Percentiles rank a stretch among this genome's conserved stretches.
phyloP scores from a whole-genome alignment of 257 asterid species.

The Primulina eburnea region DNA sequence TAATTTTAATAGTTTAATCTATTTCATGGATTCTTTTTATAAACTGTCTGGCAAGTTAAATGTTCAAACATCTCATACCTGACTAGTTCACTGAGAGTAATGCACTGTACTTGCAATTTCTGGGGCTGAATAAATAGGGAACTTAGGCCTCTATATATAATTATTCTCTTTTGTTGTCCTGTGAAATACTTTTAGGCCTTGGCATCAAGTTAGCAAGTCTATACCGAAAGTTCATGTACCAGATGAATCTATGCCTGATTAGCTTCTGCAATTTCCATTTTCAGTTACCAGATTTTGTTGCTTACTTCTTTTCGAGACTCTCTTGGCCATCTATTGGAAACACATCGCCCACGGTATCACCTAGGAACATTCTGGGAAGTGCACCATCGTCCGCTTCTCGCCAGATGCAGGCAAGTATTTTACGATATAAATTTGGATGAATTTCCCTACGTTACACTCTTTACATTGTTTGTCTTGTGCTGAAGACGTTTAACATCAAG shows the following conservation, averaged over 20 bases:
- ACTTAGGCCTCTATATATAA: neutral
- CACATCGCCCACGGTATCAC: constrained; percentile 54
- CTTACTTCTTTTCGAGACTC: constrained; percentile 75
- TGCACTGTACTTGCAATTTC: neutral
- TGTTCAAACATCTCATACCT: neutral
- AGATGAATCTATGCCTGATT: constrained; percentile 21
- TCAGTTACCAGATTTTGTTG: constrained; percentile 82
- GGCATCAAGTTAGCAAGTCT: neutral
- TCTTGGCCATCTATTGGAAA: constrained; percentile 66
- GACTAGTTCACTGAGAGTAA: neutral
- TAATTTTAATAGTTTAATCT: neutral
- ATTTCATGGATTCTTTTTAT: neutral
- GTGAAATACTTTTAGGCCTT: constrained; percentile 5
- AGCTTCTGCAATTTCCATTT: constrained; percentile 21
- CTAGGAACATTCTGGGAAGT: constrained; percentile 61
- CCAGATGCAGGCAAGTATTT: constrained; percentile 51
- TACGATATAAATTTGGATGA: neutral
- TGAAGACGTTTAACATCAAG: neutral
- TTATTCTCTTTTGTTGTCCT: neutral
- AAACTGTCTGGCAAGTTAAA: neutral
- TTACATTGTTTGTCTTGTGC: neutral
- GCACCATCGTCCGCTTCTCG: constrained; percentile 52
- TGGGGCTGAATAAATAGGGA: neutral
- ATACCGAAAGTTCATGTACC: neutral
- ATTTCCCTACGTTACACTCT: neutral